A percentile compares a stretch with the other conserved stretches of the same genome.
Evolutionary conservation across 2,329 filamentous ascomycete species (phyloP).

Genomic region (Cadophora gregata): DNA sequence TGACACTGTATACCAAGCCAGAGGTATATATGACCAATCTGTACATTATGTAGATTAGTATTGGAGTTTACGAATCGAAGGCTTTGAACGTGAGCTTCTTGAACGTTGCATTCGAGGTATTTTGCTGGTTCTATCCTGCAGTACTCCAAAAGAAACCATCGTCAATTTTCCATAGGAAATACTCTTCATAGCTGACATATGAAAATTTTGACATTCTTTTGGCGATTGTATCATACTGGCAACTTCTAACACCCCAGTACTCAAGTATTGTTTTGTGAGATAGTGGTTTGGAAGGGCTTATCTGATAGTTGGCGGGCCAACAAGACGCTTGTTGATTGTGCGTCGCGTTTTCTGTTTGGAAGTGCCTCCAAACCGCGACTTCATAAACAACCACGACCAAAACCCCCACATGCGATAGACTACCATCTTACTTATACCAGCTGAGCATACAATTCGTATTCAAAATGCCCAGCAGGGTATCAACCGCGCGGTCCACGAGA

Average conservation of each 20-base stretch:
- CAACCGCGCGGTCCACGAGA: slow-evolving; percentile 48
- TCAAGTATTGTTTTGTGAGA: too few species aligned
- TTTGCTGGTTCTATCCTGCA: too few species aligned
- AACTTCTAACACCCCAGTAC: background rate
- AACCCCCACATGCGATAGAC: background rate
- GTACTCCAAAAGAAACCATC: background rate
- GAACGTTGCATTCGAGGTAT: too few species aligned
- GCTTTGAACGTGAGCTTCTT: background rate
- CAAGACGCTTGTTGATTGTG: slow-evolving; percentile 18
- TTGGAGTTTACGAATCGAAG: background rate
- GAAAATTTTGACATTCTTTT: too few species aligned
- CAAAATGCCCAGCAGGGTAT: slow-evolving; percentile 54
- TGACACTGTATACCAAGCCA: background rate
- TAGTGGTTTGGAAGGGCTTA: background rate
- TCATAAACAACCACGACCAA: slow-evolving; percentile 13
- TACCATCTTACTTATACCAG: background rate
- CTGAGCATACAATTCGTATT: background rate
- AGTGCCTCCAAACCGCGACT: slow-evolving; percentile 8
- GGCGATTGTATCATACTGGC: too few species aligned
- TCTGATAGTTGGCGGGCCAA: slow-evolving; percentile 24
- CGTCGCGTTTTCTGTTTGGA: slow-evolving; percentile 12
- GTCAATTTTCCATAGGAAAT: too few species aligned
- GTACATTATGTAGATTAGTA: slow-evolving; percentile 7
- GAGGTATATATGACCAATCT: background rate
- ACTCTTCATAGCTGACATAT: too few species aligned